Conservation (phyloP, 306 rosid genomes). For the Canavalia gladiata region DNA sequence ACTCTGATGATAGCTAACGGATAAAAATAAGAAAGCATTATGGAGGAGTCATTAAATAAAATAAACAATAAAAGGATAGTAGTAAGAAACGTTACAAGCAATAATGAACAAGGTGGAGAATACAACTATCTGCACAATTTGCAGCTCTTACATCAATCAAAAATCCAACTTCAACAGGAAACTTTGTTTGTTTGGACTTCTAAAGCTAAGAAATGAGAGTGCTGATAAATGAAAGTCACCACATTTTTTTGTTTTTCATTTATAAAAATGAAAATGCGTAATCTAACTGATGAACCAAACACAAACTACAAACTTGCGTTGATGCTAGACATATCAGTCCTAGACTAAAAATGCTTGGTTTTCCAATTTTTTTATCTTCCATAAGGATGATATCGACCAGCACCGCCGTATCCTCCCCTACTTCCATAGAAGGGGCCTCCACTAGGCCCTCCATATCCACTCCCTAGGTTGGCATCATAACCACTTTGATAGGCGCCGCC, state of each 20-base stretch:
- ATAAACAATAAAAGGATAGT: not conserved
- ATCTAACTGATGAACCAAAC: slow-evolving; percentile 48
- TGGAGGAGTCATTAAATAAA: not conserved
- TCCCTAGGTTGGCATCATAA: slow-evolving; percentile 71
- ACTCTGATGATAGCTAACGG: too few species aligned
- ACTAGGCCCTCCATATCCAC: slow-evolving; percentile 78
- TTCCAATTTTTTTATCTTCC: slow-evolving; percentile 71
- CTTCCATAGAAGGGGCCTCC: slow-evolving; percentile 88
- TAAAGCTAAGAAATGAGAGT: slow-evolving; percentile 29
- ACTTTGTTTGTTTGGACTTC: slow-evolving; percentile 34
- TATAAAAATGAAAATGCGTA: slow-evolving; percentile 36
- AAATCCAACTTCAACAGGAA: not conserved
- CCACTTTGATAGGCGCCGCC: slow-evolving; percentile 76
- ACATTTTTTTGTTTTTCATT: not conserved
- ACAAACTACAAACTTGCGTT: slow-evolving; percentile 45
- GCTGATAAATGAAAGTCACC: slow-evolving; percentile 26
- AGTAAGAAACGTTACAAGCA: slow-evolving; percentile 14
- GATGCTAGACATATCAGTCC: slow-evolving; percentile 50
- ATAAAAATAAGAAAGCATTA: not conserved
- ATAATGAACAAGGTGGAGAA: slow-evolving; percentile 27
- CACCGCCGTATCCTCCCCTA: slow-evolving; percentile 88
- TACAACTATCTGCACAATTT: slow-evolving; percentile 55
- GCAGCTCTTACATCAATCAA: slow-evolving; percentile 46
- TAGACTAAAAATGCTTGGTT: slow-evolving; percentile 46
- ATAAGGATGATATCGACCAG: slow-evolving; percentile 93